Percentiles rank a stretch among this genome's conserved stretches.
Conservation (phyloP, 2,329 filamentous ascomycete genomes). For the Mycosphaerella arachidis region DNA sequence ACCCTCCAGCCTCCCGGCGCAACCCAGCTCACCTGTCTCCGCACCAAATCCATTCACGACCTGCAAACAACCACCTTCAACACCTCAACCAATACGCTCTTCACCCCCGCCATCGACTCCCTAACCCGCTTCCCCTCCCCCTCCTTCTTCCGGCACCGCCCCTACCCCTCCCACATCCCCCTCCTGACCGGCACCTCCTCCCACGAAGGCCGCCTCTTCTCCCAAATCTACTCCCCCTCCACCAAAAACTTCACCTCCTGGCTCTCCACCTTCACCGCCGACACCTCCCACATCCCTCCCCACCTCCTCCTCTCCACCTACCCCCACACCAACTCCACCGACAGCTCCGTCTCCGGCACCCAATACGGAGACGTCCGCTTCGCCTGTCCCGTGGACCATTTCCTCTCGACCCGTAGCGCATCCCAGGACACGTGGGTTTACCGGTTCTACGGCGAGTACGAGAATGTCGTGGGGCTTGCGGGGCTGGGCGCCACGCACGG, state of each 20-base stretch:
- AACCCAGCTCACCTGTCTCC: conserved; percentile 39
- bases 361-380: conserved; percentile 40
- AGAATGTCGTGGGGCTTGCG: conserved; percentile 15
- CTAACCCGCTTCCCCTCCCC: conserved; percentile 1
- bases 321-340: conserved; percentile 36
- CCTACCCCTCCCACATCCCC: conserved; percentile 6
- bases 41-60: conserved; percentile 29
- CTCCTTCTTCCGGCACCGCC: neutral
- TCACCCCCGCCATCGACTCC: conserved; percentile 7
- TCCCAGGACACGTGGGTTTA: conserved; percentile 17
- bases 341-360: conserved; percentile 40
- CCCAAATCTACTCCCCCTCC: conserved; percentile 2
- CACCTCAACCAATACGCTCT: conserved; percentile 15
- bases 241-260: conserved; percentile 38
- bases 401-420: conserved; percentile 3
- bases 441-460: conserved; percentile 41
- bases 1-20: too few relatives aligned
- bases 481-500: conserved; percentile 2
- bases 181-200: conserved; percentile 5
- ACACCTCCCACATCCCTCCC: conserved; percentile 38
- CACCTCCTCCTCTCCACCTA: conserved; percentile 34
- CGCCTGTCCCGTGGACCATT: conserved; percentile 4
- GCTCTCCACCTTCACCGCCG: conserved; percentile 43
- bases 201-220: conserved; percentile 4
- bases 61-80: conserved; percentile 35